Base-by-base conservation (phyloP, 192 early-diverging fungal genomes). In the Umbelopsis sp. region DNA sequence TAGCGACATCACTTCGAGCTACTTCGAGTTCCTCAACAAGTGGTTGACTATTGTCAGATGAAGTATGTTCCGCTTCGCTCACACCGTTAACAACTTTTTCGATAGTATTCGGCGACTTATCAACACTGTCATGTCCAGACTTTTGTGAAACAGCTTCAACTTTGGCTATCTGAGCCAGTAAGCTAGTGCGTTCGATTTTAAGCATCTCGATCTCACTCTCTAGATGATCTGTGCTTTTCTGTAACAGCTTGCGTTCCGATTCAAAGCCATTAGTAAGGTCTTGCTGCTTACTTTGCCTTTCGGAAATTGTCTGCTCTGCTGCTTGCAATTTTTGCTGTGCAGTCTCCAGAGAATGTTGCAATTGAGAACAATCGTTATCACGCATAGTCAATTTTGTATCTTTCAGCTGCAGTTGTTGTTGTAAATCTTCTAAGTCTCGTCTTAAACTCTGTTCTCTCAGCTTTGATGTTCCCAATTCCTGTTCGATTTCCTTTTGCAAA, bases 221-320 rank as follows among this genome's bases (percentile, higher is more conserved):
- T 3, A 61, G 55, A 18, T 37, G 30, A 33, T 6, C 8, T 18
- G 55, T 35, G 25, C 23, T 35, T n/a, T 61, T 61, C 35, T 61
- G 55, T 18, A 61, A 18, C 55, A 61, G 30, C 27, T 11, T 18
- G 12, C 55, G 25, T 35, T 61, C 55, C 13, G 55, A 6, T 1
- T 33, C 55, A 61, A 61, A 61, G 11, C 30, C 16, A 61, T 61
- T 61, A 30, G 13, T 61, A 13, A 61, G 55, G 35, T 61, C 55
- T 13, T 61, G 55, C 18, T 61, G 2, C 37, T 41, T 41, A 4
- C 2, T 41, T 41, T 61, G 55, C 15, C 30, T 35, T 37, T 30
- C 33, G 18, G 27, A 35, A 35, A 41, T 41, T 15, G 25, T 35
- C 27, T 18, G 25, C 55, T 35, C 12, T 11, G 55, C 55, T 16